Evolutionary conservation across 192 early-diverging fungal species (phyloP), one percentile per base, ranked within the genome.

Genomic region (Pecoramyces ruminantium): DNA sequence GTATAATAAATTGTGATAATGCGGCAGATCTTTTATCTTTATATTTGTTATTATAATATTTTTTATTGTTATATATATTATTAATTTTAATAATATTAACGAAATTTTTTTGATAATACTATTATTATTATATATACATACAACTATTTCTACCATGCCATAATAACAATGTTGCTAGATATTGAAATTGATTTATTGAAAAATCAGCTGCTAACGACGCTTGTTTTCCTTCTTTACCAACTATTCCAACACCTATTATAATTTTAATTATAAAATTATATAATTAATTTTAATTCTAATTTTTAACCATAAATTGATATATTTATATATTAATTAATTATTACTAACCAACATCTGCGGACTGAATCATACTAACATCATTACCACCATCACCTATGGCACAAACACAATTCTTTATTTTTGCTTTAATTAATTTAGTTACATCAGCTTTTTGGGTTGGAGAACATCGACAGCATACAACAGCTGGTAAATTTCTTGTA

Each of bases 361-460:
- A 92, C 84, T 96, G 95, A 81, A 98, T 98, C 97, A 98, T 98
- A 51, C 92, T 92, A 67, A 98, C 96, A 83, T 98, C 97, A 83
- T 98, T 98, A 77, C 95, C 97, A 67, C 97, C 97, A 84, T 98
- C 97, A 67, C 97, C 97, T 67, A 98, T 95, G 58, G 94, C 94
- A 80, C 93, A 90, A n/a, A 67, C 51, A 67, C 51, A 67, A 67
- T 67, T 67, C 9, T 67, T 67, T 67, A 67, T 67, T 67, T 67
- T 67, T 30, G 94, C 93, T 81, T 94, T 93, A 81, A 98, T 93
- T 81, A 97, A 81, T 13, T 86, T 83, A 30, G 95, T 94, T 67
- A 98, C 92, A 21, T 95, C 95, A 14, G 97, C 95, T 87, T 98
- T 98, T 85, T 98, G 97, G 12, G 97, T 97, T 4, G 97, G 97